These are phyloP conservation scores for Orbilia quercus DNA, from an alignment of 2,329 filamentous ascomycete genomes.

Conservation along the genomic window DNA sequence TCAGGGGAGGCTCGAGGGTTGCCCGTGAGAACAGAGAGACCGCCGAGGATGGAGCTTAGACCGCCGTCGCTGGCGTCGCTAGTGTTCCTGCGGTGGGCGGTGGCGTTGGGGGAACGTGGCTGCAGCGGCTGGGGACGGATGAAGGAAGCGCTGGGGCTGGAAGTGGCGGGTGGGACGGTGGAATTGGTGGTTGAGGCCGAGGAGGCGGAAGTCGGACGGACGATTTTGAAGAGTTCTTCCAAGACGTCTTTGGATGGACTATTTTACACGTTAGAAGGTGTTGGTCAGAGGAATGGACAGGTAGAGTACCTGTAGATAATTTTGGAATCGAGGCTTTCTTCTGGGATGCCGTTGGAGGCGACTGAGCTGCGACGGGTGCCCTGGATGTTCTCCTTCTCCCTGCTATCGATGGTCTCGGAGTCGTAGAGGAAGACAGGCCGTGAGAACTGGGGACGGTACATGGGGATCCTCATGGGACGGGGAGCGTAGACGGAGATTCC, in stretches of 20 bases:
- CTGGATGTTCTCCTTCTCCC: slow-evolving; percentile 42
- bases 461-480: slow-evolving; percentile 52
- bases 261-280: background rate
- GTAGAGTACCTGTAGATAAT: slow-evolving; percentile 37
- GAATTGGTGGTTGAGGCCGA: slow-evolving; percentile 21
- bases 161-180: slow-evolving; percentile 19
- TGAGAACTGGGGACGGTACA: slow-evolving; percentile 54
- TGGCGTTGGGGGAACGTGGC: slow-evolving; percentile 43
- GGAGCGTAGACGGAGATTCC: slow-evolving; percentile 55
- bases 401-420: slow-evolving; percentile 31
- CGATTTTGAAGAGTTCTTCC: slow-evolving; percentile 54
- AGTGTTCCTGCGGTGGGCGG: slow-evolving; percentile 43
- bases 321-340: slow-evolving; percentile 39
- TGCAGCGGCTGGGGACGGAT: slow-evolving; percentile 36
- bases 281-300: background rate
- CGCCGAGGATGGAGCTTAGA: slow-evolving; percentile 43
- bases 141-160: slow-evolving; percentile 38
- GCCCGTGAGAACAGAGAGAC: slow-evolving; percentile 30
- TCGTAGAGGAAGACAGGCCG: slow-evolving; percentile 57
- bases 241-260: slow-evolving; percentile 51
- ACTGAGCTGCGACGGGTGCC: slow-evolving; percentile 51
- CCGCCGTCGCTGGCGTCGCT: slow-evolving; percentile 52
- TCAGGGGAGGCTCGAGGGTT: slow-evolving; percentile 45
- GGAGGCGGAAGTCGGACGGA: slow-evolving; percentile 52
- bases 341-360: slow-evolving; percentile 50